Evolutionary conservation across 371 early-diverging fungal species (phyloP), one percentile per base, ranked within the genome.

Genomic region (Mortierella sp.): DNA sequence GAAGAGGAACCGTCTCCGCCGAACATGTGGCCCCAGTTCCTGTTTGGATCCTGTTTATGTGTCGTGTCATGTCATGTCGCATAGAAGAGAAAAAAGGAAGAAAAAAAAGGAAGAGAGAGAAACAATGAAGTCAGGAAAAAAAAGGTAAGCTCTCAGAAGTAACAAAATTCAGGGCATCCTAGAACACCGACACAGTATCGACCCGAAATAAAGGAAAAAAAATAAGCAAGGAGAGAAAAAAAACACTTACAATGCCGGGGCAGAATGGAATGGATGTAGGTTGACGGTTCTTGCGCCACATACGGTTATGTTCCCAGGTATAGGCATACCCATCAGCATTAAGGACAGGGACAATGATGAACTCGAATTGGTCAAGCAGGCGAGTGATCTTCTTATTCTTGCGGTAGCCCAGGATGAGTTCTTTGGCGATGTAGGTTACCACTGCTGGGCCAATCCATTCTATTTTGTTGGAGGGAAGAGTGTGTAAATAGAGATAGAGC

Each of bases 271-370:
- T 77, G 0, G 84, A 48, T 21, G 79, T 91, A 5, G 88, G 88
- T 54, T 90, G 88, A 16, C 90, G 81, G 82, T 91, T 92, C 85
- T 92, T 92, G 73, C 92, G 90, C 92, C 92, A 92, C 90, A 84
- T 82, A 44, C 87, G 82, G 72, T 85, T 83, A 48, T 73, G 73
- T 24, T 75, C 77, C 78, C 89, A 84, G 21, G 90, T 81, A 58
- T 88, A 91, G 24, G 78, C 88, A 70, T 91, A 92, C 48, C 91
- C 92, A 79, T 92, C 92, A 13, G 80, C 84, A 58, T 92, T 92
- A 57, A 89, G 76, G 38, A 90, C 86, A 38, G 90, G 90, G 45
- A 90, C 74, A 26, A 90, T 78, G 11, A 75, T 73, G 52, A 84
- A 88, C 72, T 89, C 88, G 75, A 89, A 89, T 47, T 74, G 75